Evolutionary conservation across 345 rosid species (phyloP).

Genomic region (Gossypium sturtianum): DNA sequence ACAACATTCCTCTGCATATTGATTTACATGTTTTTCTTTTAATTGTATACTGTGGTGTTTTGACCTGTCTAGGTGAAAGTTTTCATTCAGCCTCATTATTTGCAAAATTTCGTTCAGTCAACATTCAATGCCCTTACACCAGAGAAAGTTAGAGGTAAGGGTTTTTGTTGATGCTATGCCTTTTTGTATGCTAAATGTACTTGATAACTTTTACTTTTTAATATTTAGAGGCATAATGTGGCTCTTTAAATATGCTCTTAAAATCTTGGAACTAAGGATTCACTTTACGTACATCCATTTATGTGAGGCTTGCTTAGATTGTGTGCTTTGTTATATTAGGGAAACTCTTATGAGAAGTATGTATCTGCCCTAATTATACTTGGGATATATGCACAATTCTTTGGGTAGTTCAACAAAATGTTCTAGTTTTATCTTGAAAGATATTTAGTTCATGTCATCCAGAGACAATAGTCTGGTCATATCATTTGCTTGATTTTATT

Average conservation of each 20-base stretch:
- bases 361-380: background rate
- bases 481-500: too few species aligned
- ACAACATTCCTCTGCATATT: background rate
- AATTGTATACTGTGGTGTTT: background rate
- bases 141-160: constrained; percentile 73
- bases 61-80: constrained; percentile 72
- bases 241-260: background rate
- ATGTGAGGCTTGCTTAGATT: background rate
- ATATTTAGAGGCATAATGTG: background rate
- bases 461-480: too few species aligned
- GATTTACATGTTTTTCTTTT: constrained; percentile 2
- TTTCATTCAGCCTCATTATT: constrained; percentile 75
- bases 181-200: background rate
- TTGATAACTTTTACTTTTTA: background rate
- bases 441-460: too few species aligned
- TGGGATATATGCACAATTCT: too few species aligned
- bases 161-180: background rate
- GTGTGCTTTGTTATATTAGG: background rate
- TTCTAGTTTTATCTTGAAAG: too few species aligned
- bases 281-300: background rate
- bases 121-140: constrained; percentile 79
- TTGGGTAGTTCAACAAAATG: too few species aligned
- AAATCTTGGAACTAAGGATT: background rate
- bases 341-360: background rate
- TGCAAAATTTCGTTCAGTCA: constrained; percentile 81